These are phyloP conservation scores for Rubia peregrina DNA, from an alignment of 305 asterid species.

Conservation along the genomic window DNA sequence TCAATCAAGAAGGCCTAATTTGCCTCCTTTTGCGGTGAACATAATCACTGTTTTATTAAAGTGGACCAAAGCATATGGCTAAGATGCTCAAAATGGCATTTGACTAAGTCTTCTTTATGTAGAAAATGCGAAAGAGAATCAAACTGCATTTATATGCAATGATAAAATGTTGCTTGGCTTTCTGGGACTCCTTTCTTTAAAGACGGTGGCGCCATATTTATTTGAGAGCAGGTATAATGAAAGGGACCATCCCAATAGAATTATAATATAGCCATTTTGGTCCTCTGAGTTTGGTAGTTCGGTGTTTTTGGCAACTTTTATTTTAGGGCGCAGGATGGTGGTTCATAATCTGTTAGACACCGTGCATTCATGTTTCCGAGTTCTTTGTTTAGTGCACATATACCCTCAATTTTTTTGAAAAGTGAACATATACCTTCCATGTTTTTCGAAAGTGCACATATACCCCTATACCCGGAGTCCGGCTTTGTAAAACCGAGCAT, in stretches of 20 bases:
- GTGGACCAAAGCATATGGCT: slow-evolving; percentile 9
- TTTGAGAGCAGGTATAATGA: slow-evolving; percentile 30
- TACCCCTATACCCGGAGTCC: too few species aligned
- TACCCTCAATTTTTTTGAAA: too few species aligned
- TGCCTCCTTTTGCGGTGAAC: background rate
- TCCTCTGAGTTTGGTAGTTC: background rate
- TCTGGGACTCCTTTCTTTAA: slow-evolving; percentile 29
- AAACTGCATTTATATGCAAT: slow-evolving; percentile 19
- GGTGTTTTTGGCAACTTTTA: background rate
- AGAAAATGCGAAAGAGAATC: background rate
- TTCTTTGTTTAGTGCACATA: too few species aligned
- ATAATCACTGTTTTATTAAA: slow-evolving; percentile 6
- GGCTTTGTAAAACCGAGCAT: too few species aligned
- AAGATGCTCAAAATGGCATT: background rate
- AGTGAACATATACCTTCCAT: too few species aligned
- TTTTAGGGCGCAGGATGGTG: too few species aligned
- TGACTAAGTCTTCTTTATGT: slow-evolving; percentile 6
- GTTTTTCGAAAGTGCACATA: too few species aligned
- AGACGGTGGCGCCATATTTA: slow-evolving; percentile 32
- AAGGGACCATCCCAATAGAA: slow-evolving; percentile 23
- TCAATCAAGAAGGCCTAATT: slow-evolving; percentile 4
- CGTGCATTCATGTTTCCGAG: too few species aligned
- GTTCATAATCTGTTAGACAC: too few species aligned
- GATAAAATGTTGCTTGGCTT: slow-evolving; percentile 16
- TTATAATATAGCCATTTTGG: background rate